Evolutionary conservation across 192 early-diverging fungal genomes (phyloP), one percentile per base, ranked within the genome.

Genomic region (Pilobolus umbonatus): DNA sequence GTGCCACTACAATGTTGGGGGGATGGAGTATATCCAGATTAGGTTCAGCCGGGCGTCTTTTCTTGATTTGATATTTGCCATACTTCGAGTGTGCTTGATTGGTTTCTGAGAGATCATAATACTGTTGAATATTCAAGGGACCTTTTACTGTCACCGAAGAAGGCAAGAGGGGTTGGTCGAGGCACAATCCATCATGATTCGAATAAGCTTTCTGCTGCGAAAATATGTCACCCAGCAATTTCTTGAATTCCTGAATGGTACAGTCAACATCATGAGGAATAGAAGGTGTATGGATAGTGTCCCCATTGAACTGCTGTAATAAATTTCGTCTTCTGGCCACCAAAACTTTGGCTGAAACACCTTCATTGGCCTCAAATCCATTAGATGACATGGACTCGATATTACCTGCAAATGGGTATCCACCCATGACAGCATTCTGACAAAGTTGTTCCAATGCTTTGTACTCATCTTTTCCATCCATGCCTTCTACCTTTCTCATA

Each of bases 11-110:
- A 50, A 83, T 69, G 47, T 80, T 75, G 2, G 78, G 78, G 2
- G 78, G 57, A 3, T 54, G 65, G 3, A 83, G 46, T 24, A 54
- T 68, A 39, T 77, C 55, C 22, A 76, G 57, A 4, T 71, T 66
- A 0, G 78, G 74, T 46, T 80, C 76, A 6, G 53, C 53, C 4
- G 74, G 72, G 21, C 74, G 67, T 42, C 70, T 61, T 50, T 76
- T 76, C 34, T 76, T 76, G 8, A 79, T 71, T 58, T 78, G 76
- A 44, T 75, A 77, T 53, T 78, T 78, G 11, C 76, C 75, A 30
- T 80, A 80, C 51, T 80, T 80, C 17, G 75, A 77, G 2, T 76
- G 78, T 39, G 69, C 69, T 60, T 74, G 78, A 39, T 75, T 76
- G 11, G 64, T 62, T 61, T 80, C 78, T 59, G 69, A n/a, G 36